These are phyloP conservation scores for Artemisia argyi DNA, from an alignment of 129 eudicot genomes.

Conservation along the genomic window DNA sequence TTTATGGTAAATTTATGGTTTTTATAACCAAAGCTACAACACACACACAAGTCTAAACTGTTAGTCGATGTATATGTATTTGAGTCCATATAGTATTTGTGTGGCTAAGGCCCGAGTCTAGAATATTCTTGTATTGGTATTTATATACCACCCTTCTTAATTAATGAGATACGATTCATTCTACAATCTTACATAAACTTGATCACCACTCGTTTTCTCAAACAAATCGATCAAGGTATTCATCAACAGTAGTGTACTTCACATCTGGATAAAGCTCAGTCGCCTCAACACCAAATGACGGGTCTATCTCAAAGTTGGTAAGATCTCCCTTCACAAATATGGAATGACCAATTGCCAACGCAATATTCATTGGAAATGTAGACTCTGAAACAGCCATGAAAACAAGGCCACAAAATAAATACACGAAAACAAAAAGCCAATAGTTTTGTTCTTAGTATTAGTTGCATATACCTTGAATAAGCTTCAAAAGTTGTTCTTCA, in stretches of 20 bases:
- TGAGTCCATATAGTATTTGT: too few relatives aligned
- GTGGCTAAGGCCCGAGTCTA: too few relatives aligned
- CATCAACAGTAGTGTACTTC: constrained; percentile 44
- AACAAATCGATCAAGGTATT: constrained; percentile 30
- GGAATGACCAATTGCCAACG: constrained; percentile 28
- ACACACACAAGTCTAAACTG: too few relatives aligned
- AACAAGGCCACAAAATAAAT: too few relatives aligned
- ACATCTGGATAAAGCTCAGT: constrained; percentile 51
- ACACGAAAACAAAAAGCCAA: neutral
- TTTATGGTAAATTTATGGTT: too few relatives aligned
- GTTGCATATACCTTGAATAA: neutral
- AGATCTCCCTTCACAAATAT: constrained; percentile 52
- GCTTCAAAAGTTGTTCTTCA: constrained; percentile 32
- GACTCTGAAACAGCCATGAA: neutral
- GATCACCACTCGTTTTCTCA: neutral
- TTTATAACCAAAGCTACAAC: too few relatives aligned
- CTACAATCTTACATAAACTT: too few relatives aligned
- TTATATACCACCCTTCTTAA: too few relatives aligned
- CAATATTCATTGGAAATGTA: neutral
- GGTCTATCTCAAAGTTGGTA: constrained; percentile 45
- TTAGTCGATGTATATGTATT: too few relatives aligned
- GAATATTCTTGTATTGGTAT: too few relatives aligned
- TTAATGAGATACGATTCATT: too few relatives aligned
- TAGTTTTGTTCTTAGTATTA: neutral
- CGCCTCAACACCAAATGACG: constrained; percentile 52